Conservation (phyloP, 495 filamentous ascomycete genomes). For the Rhizodiscina lignyota region DNA sequence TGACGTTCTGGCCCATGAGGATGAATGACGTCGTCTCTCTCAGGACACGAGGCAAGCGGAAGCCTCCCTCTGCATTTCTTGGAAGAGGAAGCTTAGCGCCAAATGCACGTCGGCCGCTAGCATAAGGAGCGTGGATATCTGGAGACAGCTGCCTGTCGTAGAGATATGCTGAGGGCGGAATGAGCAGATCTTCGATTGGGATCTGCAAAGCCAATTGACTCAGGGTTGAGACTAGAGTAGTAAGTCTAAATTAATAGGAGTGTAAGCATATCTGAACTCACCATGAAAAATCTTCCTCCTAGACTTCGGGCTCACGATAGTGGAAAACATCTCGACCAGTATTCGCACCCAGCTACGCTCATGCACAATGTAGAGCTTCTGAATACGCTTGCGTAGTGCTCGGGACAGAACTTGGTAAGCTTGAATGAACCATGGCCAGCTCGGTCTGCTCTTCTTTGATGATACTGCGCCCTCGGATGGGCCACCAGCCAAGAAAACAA, state of each 20-base stretch:
- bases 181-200: conserved; percentile 30
- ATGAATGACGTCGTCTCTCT: conserved; percentile 35
- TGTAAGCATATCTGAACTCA: conserved; percentile 14
- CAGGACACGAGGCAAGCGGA: conserved; percentile 31
- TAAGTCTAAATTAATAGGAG: neutral
- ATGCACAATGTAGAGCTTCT: conserved; percentile 38
- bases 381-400: conserved; percentile 34
- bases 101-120: conserved; percentile 29
- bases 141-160: conserved; percentile 31
- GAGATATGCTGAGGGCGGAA: conserved; percentile 35
- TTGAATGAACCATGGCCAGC: conserved; percentile 41
- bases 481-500: conserved; percentile 38
- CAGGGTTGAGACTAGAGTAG: conserved; percentile 27
- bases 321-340: conserved; percentile 37
- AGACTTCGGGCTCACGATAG: conserved; percentile 39
- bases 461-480: conserved; percentile 21
- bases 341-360: conserved; percentile 39
- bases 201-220: conserved; percentile 29
- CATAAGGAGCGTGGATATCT: conserved; percentile 30
- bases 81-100: conserved; percentile 26
- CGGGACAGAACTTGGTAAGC: conserved; percentile 36
- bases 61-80: conserved; percentile 18
- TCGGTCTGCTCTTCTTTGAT: conserved; percentile 27
- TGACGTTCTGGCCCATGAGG: conserved; percentile 24
- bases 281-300: conserved; percentile 37